phyloP scores from a whole-genome alignment of 257 asterid genomes.

The Parsonsia alboflavescens region DNA sequence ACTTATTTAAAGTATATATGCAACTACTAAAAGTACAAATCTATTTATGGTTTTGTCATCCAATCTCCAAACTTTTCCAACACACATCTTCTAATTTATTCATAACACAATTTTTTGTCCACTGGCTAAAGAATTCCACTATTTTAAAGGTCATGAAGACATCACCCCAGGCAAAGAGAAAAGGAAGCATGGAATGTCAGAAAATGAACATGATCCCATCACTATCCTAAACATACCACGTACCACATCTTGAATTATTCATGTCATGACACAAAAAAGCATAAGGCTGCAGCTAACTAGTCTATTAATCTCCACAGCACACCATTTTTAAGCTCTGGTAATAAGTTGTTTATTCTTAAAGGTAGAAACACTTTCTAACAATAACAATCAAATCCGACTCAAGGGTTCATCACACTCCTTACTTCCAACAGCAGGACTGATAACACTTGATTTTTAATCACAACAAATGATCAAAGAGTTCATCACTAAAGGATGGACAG shows the following conservation, averaged over 20 bases:
- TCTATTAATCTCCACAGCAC: not conserved
- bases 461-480: not conserved
- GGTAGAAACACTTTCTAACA: not conserved
- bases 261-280: not conserved
- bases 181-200: not conserved
- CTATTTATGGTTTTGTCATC: not conserved
- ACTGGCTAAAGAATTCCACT: not conserved
- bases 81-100: not conserved
- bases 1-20: not conserved
- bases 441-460: not conserved
- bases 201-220: not conserved
- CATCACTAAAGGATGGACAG: not conserved
- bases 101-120: not conserved
- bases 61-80: not conserved
- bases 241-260: not conserved
- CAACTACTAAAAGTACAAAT: not conserved
- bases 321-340: not conserved
- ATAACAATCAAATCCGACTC: not conserved
- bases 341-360: not conserved
- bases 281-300: not conserved
- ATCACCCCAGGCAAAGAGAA: not conserved
- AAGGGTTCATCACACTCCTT: not conserved
- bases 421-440: not conserved
- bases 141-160: not conserved
- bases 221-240: not conserved